These are phyloP conservation scores for Solanum habrochaites DNA, from an alignment of 257 asterid genomes.

Conservation along the genomic window DNA sequence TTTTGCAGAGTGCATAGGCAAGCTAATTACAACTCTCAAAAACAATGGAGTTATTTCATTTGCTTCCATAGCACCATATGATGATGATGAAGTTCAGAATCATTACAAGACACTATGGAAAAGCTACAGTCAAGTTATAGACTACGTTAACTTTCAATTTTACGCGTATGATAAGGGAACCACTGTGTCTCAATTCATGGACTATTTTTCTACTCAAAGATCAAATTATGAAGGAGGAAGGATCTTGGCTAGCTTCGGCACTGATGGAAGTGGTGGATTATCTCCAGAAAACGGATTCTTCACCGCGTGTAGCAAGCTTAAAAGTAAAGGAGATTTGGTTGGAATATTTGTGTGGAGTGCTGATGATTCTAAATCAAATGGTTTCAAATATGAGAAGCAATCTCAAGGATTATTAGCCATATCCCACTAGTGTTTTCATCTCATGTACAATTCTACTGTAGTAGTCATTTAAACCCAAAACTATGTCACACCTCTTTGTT, in stretches of 20 bases:
- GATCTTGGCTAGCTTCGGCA: slow-evolving; percentile 44
- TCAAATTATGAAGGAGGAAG: slow-evolving; percentile 43
- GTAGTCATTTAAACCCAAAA: background rate
- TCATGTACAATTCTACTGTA: background rate
- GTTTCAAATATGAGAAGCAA: slow-evolving; percentile 28
- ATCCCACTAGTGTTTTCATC: background rate
- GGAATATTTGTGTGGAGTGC: slow-evolving; percentile 87
- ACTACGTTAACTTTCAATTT: slow-evolving; percentile 73
- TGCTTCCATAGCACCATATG: slow-evolving; percentile 74
- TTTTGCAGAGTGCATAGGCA: slow-evolving; percentile 45
- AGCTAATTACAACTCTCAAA: slow-evolving; percentile 32
- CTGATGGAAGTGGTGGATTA: slow-evolving; percentile 56
- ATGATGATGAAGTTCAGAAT: slow-evolving; percentile 48
- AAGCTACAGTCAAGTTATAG: slow-evolving; percentile 29
- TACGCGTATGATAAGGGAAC: slow-evolving; percentile 66
- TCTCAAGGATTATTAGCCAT: slow-evolving; percentile 15
- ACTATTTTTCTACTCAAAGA: slow-evolving; percentile 36
- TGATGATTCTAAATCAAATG: slow-evolving; percentile 54
- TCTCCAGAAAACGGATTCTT: slow-evolving; percentile 49
- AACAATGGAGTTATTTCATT: slow-evolving; percentile 45
- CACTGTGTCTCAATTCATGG: slow-evolving; percentile 39
- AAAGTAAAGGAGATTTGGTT: slow-evolving; percentile 36
- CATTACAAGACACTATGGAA: slow-evolving; percentile 65
- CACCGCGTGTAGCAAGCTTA: slow-evolving; percentile 37
- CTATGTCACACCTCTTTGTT: background rate